A percentile compares a stretch with the other conserved stretches of the same genome.
phyloP scores from a whole-genome alignment of 2,329 filamentous ascomycete species.

The Colletotrichum nymphaeae region DNA sequence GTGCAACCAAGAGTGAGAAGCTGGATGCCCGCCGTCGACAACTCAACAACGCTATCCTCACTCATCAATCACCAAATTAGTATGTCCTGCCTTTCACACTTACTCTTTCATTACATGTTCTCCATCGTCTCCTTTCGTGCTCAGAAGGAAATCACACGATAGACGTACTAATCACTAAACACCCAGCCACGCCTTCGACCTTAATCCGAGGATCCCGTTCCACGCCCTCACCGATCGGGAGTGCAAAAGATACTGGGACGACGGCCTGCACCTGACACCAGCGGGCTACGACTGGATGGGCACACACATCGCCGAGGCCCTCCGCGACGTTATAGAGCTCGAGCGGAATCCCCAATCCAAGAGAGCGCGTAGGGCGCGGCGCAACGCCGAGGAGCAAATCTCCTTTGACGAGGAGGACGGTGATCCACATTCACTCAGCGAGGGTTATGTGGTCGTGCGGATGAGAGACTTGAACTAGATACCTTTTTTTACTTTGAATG shows the following conservation, averaged over 20 bases:
- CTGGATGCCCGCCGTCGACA: conserved; percentile 50
- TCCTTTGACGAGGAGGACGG: conserved; percentile 63
- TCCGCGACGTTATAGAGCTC: conserved; percentile 55
- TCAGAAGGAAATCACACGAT: too few species aligned
- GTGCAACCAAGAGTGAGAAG: conserved; percentile 42
- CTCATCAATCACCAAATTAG: conserved; percentile 62
- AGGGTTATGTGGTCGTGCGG: conserved; percentile 66
- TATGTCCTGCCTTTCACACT: conserved; percentile 49
- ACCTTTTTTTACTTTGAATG: conserved; percentile 32
- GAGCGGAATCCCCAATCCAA: conserved; percentile 30
- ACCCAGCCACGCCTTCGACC: conserved; percentile 66
- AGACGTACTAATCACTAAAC: not conserved
- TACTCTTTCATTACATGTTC: not conserved
- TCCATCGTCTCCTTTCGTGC: not conserved
- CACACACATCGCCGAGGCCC: conserved; percentile 62
- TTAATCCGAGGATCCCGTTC: conserved; percentile 66
- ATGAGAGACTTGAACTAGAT: conserved; percentile 62
- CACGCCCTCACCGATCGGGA: conserved; percentile 58
- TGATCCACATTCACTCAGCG: conserved; percentile 56
- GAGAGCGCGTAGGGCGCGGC: conserved; percentile 42
- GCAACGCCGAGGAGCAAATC: conserved; percentile 50
- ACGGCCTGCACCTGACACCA: conserved; percentile 68
- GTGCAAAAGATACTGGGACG: conserved; percentile 66
- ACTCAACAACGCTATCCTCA: conserved; percentile 66
- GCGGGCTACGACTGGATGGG: conserved; percentile 74